Conservation (phyloP, 2,329 filamentous ascomycete genomes). For the Ambrosiella beaveri region DNA sequence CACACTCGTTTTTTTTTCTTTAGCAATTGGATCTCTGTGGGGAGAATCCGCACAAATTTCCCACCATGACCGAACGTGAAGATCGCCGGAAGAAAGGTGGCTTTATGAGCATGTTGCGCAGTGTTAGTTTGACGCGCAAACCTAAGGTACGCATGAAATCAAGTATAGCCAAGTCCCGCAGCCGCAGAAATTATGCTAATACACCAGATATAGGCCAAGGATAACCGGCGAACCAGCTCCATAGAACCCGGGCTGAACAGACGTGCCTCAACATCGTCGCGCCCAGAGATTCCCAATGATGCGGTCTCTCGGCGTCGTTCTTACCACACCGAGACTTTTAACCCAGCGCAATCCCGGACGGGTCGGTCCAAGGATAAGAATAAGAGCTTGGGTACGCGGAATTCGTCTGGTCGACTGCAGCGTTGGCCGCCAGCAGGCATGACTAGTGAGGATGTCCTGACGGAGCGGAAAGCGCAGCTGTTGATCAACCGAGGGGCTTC, state of each 20-base stretch:
- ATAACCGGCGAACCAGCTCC: constrained; percentile 11
- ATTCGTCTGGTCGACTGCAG: constrained; percentile 7
- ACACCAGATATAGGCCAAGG: constrained; percentile 4
- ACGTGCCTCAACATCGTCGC: constrained; percentile 6
- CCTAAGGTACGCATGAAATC: background rate
- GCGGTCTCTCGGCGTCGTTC: constrained; percentile 6
- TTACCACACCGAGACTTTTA: constrained; percentile 11
- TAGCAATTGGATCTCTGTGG: background rate
- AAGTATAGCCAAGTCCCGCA: background rate
- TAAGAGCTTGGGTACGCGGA: constrained; percentile 2
- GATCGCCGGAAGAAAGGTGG: constrained; percentile 10
- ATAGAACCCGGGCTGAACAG: constrained; percentile 7
- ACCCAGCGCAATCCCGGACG: constrained; percentile 13
- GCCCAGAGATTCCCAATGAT: constrained; percentile 6
- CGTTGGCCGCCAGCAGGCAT: constrained; percentile 40
- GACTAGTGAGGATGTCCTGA: constrained; percentile 30
- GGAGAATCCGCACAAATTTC: background rate
- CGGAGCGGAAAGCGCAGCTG: constrained; percentile 36
- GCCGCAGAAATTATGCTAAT: constrained; percentile 1
- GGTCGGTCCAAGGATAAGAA: constrained; percentile 11
- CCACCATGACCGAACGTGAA: constrained; percentile 10
- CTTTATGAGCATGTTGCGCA: constrained; percentile 11
- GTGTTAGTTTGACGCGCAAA: constrained; percentile 13
- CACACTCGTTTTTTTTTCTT: background rate
- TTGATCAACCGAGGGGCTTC: constrained; percentile 42